Base-by-base conservation (phyloP, 805 yeast genomes). In the Wickerhamiella qilinensis region DNA sequence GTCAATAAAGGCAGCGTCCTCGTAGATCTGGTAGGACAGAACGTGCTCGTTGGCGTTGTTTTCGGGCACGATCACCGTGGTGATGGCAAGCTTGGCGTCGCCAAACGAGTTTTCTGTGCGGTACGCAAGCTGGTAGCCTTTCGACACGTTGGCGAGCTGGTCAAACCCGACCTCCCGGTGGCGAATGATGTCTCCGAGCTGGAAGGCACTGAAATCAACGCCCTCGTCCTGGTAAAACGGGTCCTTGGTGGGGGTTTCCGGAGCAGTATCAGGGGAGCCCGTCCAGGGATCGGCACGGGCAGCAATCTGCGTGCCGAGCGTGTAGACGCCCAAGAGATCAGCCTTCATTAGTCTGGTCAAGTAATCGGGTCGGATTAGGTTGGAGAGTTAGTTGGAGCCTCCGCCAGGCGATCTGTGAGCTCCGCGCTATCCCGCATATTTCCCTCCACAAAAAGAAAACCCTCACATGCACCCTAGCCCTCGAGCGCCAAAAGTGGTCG, bases 51-150 rank as follows among this genome's bases (percentile, higher is more conserved):
- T 12, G 52, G 43, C 44, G 20, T 22, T 27, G 8, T 35, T 35
- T 19, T 20, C n/a, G 7, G 58, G 57, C 4, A 49, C 35, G 16
- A 55, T 38, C 7, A 56, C 38, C 5, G 58, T 45, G 16, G 59
- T 55, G 12, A 52, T 48, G 6, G 49, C 45, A 1, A 53, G 47
- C 9, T 47, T 42, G 17, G 59, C 45, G 16, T 43, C 36, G 9
- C 53, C 59, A 21, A 43, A 40, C 14, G 52, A 43, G 32, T 50
- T 45, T 33, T 46, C 44, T 15, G 54, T 45, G 16, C 56, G 47
- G 35, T 34, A 47, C 8, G 45, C 35, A 11, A 56, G 30, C 43
- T 51, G 55, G 35, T 39, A 47, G 16, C 52, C 52, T 15, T 38
- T 27, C n/a, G 20, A 15, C 36, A 35, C 28, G n/a, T 32, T 33